Conservation (phyloP, 2,329 filamentous ascomycete species). For the Shiraia sp. region DNA sequence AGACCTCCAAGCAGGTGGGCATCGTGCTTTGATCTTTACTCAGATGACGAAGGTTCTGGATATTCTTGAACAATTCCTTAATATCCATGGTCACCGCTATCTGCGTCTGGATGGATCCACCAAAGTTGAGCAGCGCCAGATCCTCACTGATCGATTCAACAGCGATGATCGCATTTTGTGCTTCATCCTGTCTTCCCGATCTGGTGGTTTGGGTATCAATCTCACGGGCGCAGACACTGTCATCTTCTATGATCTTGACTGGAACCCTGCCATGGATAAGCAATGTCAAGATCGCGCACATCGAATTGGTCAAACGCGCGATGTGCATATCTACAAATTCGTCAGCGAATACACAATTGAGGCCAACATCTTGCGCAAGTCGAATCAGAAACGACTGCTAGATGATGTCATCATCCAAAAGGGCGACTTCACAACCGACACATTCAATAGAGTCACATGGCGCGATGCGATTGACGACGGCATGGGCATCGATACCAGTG, state of each 20-base stretch:
- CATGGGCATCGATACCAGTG: slow-evolving; percentile 46
- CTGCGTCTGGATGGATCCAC: slow-evolving; percentile 94
- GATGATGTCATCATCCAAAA: slow-evolving; percentile 99
- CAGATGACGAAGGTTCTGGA: slow-evolving; percentile 99
- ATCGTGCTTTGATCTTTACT: slow-evolving; percentile 95
- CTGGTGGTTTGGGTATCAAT: slow-evolving; percentile 94
- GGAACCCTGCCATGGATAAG: slow-evolving; percentile 99
- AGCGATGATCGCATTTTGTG: slow-evolving; percentile 88
- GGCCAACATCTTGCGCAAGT: slow-evolving; percentile 94
- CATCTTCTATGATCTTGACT: slow-evolving; percentile 98
- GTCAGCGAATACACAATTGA: slow-evolving; percentile 76
- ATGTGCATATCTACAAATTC: slow-evolving; percentile 91
- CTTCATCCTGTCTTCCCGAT: slow-evolving; percentile 94
- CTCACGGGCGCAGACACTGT: slow-evolving; percentile 95
- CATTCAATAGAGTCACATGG: slow-evolving; percentile 78
- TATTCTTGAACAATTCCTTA: slow-evolving; percentile 95
- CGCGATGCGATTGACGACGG: slow-evolving; percentile 67
- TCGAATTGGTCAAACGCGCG: slow-evolving; percentile 94
- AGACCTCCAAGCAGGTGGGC: slow-evolving; percentile 83
- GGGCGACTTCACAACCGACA: slow-evolving; percentile 95
- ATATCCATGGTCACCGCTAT: slow-evolving; percentile 97
- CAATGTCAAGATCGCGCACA: slow-evolving; percentile 98
- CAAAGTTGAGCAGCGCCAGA: slow-evolving; percentile 92
- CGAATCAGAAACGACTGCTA: slow-evolving; percentile 95
- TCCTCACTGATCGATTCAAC: slow-evolving; percentile 96